Conservation (phyloP, 345 rosid species). For the Gossypium turneri region DNA sequence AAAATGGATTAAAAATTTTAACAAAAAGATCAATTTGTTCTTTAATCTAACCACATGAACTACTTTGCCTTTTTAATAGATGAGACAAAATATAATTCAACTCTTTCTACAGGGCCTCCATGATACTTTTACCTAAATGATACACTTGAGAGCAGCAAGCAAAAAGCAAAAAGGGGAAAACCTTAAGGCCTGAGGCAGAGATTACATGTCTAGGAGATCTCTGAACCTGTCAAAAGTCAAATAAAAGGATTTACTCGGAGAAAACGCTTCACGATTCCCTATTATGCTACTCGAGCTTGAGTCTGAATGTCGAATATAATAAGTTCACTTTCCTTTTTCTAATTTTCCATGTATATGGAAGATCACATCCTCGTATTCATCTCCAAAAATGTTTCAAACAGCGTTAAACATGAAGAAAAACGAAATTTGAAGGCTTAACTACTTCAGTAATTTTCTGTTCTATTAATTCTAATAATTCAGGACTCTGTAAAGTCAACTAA, state of each 20-base stretch:
- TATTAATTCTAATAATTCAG: not conserved
- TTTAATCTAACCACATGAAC: too few species aligned
- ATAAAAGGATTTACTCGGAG: not conserved
- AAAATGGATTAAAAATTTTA: too few species aligned
- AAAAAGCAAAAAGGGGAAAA: conserved; percentile 5
- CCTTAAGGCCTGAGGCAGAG: conserved; percentile 42
- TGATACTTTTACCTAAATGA: too few species aligned
- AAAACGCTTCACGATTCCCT: not conserved
- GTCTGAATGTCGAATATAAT: too few species aligned
- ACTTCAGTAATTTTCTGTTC: not conserved
- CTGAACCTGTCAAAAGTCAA: conserved; percentile 28
- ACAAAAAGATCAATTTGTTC: too few species aligned
- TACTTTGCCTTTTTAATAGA: too few species aligned
- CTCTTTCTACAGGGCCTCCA: too few species aligned
- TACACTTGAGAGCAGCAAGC: not conserved
- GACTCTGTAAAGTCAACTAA: conserved; percentile 22
- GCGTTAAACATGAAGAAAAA: not conserved
- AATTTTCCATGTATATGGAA: not conserved
- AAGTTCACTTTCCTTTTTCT: not conserved
- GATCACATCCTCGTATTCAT: not conserved
- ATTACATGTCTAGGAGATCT: conserved; percentile 24
- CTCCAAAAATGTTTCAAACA: not conserved
- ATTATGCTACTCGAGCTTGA: too few species aligned
- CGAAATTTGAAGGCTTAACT: not conserved
- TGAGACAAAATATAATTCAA: too few species aligned